Evolutionary conservation across 768 basidiomycete genomes (phyloP).

Genomic region (Russula olivacea): DNA sequence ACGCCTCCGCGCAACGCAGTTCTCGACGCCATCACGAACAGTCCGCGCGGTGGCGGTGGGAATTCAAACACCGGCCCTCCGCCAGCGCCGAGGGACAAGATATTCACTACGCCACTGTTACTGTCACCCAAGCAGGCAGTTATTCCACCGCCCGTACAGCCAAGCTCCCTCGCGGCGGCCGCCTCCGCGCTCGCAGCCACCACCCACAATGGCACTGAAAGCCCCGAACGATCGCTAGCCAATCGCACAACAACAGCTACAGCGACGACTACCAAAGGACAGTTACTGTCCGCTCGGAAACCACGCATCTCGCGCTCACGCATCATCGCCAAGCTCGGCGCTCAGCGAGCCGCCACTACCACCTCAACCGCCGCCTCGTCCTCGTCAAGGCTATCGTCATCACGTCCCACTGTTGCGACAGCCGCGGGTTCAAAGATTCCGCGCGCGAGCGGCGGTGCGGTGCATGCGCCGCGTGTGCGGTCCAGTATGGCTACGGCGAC

Average conservation of each 20-base stretch:
- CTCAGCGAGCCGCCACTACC: conserved; percentile 48
- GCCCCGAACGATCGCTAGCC: not conserved
- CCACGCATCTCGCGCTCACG: conserved; percentile 78
- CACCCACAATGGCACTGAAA: conserved; percentile 4
- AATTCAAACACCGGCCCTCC: conserved; percentile 15
- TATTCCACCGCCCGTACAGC: conserved; percentile 20
- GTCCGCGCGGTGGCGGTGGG: conserved; percentile 25
- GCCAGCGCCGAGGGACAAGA: conserved; percentile 30
- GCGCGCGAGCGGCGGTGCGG: conserved; percentile 13
- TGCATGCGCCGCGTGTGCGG: conserved; percentile 31
- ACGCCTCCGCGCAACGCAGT: conserved; percentile 23
- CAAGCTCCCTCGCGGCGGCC: conserved; percentile 31
- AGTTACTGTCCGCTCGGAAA: conserved; percentile 42
- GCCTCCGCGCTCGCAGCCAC: conserved; percentile 26
- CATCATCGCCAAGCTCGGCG: conserved; percentile 69
- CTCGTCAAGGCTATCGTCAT: not conserved
- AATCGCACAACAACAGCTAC: conserved; percentile 7
- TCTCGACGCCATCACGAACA: conserved; percentile 35
- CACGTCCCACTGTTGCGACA: conserved; percentile 14
- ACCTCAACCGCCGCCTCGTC: not conserved
- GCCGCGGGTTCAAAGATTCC: conserved; percentile 14
- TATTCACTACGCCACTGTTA: conserved; percentile 51
- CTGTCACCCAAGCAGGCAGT: conserved; percentile 29
- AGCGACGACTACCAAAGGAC: conserved; percentile 30
- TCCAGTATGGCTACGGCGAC: conserved; percentile 43